Evolutionary conservation across 768 basidiomycete species (phyloP).

Genomic region (Suillus bovinus): DNA sequence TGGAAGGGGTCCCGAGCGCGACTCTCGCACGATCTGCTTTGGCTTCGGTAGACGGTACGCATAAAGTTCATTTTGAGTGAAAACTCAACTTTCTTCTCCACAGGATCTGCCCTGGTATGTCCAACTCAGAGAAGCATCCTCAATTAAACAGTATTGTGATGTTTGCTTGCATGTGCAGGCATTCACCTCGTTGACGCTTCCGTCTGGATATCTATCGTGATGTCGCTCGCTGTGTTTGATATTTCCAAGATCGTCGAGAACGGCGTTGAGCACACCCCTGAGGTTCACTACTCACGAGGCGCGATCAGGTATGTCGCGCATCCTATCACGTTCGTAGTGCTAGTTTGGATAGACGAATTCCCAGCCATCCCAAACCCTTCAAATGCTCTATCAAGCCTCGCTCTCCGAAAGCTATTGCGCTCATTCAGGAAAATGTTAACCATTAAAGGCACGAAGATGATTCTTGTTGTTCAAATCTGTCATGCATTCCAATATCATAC

Average conservation of each 20-base stretch:
- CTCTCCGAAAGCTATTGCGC: slow-evolving; percentile 46
- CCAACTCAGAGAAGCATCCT: background rate
- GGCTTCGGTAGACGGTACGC: too few relatives aligned
- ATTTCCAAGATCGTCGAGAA: slow-evolving; percentile 38
- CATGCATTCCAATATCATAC: too few relatives aligned
- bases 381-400: slow-evolving; percentile 54
- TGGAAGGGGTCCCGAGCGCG: too few relatives aligned
- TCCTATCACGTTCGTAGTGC: background rate
- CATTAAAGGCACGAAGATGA: too few relatives aligned
- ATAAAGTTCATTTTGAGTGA: slow-evolving; percentile 8
- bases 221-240: slow-evolving; percentile 44
- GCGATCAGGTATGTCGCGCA: too few relatives aligned
- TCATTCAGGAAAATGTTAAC: slow-evolving; percentile 44
- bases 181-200: slow-evolving; percentile 46
- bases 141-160: slow-evolving; percentile 18
- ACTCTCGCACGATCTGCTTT: too few relatives aligned
- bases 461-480: too few relatives aligned
- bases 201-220: slow-evolving; percentile 38
- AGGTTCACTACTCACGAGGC: too few relatives aligned
- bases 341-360: background rate
- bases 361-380: slow-evolving; percentile 27
- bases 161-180: slow-evolving; percentile 30
- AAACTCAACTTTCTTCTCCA: slow-evolving; percentile 9
- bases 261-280: too few relatives aligned
- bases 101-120: slow-evolving; percentile 32